These are phyloP conservation scores for Leucosporidium scottii DNA, from an alignment of 768 basidiomycete genomes.

Conservation along the genomic window DNA sequence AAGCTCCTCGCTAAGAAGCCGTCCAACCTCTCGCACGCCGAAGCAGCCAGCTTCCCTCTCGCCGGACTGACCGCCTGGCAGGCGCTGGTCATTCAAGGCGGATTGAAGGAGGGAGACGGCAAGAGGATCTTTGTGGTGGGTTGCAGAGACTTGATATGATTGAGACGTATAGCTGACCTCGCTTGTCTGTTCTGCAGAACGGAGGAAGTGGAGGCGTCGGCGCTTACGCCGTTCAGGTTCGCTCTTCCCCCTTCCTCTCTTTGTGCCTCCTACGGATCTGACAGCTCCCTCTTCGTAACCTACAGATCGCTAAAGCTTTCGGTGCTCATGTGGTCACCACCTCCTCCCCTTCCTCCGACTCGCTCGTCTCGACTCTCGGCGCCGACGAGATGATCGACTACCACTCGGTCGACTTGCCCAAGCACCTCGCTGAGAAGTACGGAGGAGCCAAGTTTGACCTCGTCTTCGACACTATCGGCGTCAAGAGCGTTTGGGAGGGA, in stretches of 20 bases:
- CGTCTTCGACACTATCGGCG: conserved; percentile 51
- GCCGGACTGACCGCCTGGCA: conserved; percentile 57
- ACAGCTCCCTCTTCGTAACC: too few relatives aligned
- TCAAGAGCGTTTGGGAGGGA: conserved; percentile 46
- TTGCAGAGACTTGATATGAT: not conserved
- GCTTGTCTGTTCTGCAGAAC: conserved; percentile 10
- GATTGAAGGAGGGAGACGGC: conserved; percentile 2
- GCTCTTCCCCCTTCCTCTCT: not conserved
- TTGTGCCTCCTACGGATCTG: not conserved
- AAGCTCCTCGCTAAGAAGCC: conserved; percentile 49
- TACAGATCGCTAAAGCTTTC: conserved; percentile 19
- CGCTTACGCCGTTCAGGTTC: conserved; percentile 13
- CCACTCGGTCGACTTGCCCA: conserved; percentile 7
- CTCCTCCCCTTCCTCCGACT: conserved; percentile 16
- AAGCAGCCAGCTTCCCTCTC: conserved; percentile 60
- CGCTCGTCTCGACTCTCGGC: conserved; percentile 15
- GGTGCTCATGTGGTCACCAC: conserved; percentile 27
- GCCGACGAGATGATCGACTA: conserved; percentile 19
- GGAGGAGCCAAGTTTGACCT: conserved; percentile 47
- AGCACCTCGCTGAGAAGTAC: not conserved
- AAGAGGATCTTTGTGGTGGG: conserved; percentile 25
- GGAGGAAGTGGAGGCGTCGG: conserved; percentile 24
- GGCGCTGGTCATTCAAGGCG: conserved; percentile 48
- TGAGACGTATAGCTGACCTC: not conserved
- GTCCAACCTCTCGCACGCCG: conserved; percentile 48